These are phyloP conservation scores for Inonotus hispidus DNA, from an alignment of 1,284 basidiomycete genomes.

Conservation along the genomic window DNA sequence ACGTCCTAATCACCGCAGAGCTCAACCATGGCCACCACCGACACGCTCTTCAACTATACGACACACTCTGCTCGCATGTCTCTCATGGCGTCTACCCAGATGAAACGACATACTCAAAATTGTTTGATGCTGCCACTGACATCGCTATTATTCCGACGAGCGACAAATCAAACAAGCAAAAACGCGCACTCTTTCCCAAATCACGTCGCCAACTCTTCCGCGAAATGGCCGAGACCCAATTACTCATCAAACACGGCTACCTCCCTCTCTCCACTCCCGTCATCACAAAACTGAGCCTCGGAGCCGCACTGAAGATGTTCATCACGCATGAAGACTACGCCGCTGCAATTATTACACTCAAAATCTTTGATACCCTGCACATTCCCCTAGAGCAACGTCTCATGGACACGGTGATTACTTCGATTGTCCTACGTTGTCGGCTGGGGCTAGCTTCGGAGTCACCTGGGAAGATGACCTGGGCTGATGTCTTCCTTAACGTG, in stretches of 20 bases:
- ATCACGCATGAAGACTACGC: slow-evolving; percentile 11
- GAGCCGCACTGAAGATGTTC: slow-evolving; percentile 10
- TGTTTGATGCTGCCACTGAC: slow-evolving; percentile 2
- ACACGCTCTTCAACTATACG: slow-evolving; percentile 6
- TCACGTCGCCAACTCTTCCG: slow-evolving; percentile 12
- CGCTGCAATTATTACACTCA: slow-evolving; percentile 7
- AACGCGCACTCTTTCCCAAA: neutral
- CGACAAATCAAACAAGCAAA: neutral
- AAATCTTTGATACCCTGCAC: neutral
- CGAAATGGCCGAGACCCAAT: slow-evolving; percentile 12
- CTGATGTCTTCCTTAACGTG: slow-evolving; percentile 9
- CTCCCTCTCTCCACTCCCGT: neutral
- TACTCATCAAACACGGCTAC: neutral
- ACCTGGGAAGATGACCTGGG: neutral
- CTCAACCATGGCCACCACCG: neutral
- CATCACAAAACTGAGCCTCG: slow-evolving; percentile 5
- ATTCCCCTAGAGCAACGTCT: neutral
- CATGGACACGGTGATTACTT: neutral
- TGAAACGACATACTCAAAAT: slow-evolving; percentile 13
- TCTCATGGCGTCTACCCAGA: slow-evolving; percentile 4
- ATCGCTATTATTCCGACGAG: neutral
- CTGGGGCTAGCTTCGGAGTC: neutral
- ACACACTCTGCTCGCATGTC: neutral
- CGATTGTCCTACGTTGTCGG: slow-evolving; percentile 3
- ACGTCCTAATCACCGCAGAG: slow-evolving; percentile 13